Conservation (phyloP, 2,329 filamentous ascomycete species). For the Anisogramma anomala region DNA sequence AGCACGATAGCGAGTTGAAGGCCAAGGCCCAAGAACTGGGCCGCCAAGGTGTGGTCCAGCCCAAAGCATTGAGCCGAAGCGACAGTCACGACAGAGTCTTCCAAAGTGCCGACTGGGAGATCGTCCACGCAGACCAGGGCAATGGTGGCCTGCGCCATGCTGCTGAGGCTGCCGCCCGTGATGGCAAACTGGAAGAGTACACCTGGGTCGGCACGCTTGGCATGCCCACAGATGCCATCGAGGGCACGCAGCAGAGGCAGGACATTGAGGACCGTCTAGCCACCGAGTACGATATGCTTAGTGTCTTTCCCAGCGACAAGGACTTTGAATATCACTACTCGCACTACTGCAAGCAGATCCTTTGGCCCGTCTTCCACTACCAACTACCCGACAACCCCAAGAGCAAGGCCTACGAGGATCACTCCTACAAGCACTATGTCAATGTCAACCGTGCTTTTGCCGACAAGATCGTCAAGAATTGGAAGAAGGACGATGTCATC, state of each 20-base stretch:
- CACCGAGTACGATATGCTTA: slow-evolving; percentile 69
- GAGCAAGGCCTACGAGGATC: slow-evolving; percentile 95
- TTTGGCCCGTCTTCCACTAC: slow-evolving; percentile 97
- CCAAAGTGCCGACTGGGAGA: slow-evolving; percentile 67
- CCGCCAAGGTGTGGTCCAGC: slow-evolving; percentile 46
- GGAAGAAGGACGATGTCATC: slow-evolving; percentile 84
- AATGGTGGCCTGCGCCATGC: slow-evolving; percentile 89
- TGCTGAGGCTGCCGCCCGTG: slow-evolving; percentile 62
- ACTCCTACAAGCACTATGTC: slow-evolving; percentile 92
- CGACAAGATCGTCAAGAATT: slow-evolving; percentile 78
- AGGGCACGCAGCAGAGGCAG: slow-evolving; percentile 60
- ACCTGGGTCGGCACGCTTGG: slow-evolving; percentile 89
- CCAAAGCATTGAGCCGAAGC: slow-evolving; percentile 39
- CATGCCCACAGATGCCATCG: slow-evolving; percentile 82
- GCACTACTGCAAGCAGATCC: slow-evolving; percentile 94
- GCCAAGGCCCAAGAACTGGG: slow-evolving; percentile 47
- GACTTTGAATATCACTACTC: slow-evolving; percentile 92
- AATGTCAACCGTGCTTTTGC: slow-evolving; percentile 89
- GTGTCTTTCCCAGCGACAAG: slow-evolving; percentile 78
- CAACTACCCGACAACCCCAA: slow-evolving; percentile 96
- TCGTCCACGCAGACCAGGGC: slow-evolving; percentile 78
- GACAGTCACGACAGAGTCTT: slow-evolving; percentile 60
- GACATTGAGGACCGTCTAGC: slow-evolving; percentile 75
- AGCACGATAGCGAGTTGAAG: slow-evolving; percentile 45
- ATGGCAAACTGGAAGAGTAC: slow-evolving; percentile 59